Evolutionary conservation across 352 stramenopile genomes (phyloP).

Genomic region (Phytophthora niederhauseri): DNA sequence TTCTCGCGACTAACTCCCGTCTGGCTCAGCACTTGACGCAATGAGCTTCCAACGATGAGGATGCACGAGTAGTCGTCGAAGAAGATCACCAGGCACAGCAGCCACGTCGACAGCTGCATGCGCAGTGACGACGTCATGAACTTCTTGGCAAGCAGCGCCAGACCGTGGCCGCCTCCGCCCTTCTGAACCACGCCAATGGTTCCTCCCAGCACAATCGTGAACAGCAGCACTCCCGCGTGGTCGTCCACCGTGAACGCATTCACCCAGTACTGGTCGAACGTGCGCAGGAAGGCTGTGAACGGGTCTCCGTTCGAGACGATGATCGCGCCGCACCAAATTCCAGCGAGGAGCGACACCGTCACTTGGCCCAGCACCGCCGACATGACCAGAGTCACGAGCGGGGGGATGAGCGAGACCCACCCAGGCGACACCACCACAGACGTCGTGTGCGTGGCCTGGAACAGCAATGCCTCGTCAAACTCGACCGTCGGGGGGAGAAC

Average conservation of each 20-base stretch:
- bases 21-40: conserved; percentile 81
- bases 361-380: conserved; percentile 81
- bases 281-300: conserved; percentile 77
- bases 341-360: conserved; percentile 77
- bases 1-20: conserved; percentile 89
- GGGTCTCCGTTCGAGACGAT: conserved; percentile 83
- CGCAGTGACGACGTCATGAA: conserved; percentile 85
- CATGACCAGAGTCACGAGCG: conserved; percentile 77
- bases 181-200: conserved; percentile 92
- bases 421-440: conserved; percentile 68
- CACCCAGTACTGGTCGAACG: conserved; percentile 91
- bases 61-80: conserved; percentile 95
- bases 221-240: conserved; percentile 87
- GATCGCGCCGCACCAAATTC: conserved; percentile 88
- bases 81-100: conserved; percentile 89
- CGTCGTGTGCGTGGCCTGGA: conserved; percentile 43
- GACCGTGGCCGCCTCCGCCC: conserved; percentile 82
- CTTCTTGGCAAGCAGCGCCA: conserved; percentile 80
- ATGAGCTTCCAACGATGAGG: conserved; percentile 89
- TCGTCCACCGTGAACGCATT: conserved; percentile 82
- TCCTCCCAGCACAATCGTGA: conserved; percentile 89
- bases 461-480: conserved; percentile 26
- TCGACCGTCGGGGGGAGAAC: conserved; percentile 37
- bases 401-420: conserved; percentile 77
- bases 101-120: conserved; percentile 86